These are phyloP conservation scores for Metschnikowia gelsemii DNA, from an alignment of 805 yeast genomes.

Conservation along the genomic window DNA sequence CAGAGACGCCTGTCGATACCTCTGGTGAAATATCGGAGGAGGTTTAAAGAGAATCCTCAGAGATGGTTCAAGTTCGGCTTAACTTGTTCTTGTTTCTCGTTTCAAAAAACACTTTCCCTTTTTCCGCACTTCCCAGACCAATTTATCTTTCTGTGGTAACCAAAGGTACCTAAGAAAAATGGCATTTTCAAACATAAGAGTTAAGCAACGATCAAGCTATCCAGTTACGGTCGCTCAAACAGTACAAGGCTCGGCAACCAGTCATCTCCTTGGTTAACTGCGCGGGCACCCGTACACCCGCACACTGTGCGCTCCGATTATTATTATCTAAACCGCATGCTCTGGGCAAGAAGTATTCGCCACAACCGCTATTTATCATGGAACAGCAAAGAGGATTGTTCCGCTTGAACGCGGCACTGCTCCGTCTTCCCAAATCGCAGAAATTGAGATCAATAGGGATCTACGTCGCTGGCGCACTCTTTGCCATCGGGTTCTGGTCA, in stretches of 20 bases:
- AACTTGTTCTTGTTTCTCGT: too few species aligned
- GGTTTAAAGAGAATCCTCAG: too few species aligned
- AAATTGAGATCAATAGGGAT: slow-evolving; percentile 72
- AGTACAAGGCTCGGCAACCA: too few species aligned
- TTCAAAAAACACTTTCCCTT: too few species aligned
- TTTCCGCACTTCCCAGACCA: too few species aligned
- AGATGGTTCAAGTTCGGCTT: too few species aligned
- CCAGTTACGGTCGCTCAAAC: too few species aligned
- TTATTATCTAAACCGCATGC: background rate
- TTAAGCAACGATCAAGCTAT: too few species aligned
- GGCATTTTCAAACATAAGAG: background rate
- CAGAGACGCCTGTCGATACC: slow-evolving; percentile 1
- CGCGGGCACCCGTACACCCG: slow-evolving; percentile 2
- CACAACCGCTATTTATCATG: slow-evolving; percentile 22
- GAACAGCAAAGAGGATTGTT: slow-evolving; percentile 55
- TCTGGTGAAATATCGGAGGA: background rate
- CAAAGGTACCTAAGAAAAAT: background rate
- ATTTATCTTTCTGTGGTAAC: too few species aligned
- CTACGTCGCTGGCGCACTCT: slow-evolving; percentile 72
- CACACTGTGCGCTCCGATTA: background rate
- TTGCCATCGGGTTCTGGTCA: slow-evolving; percentile 86
- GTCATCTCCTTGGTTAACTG: background rate
- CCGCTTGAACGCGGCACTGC: slow-evolving; percentile 52
- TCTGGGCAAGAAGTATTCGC: background rate
- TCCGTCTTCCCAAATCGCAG: slow-evolving; percentile 68